phyloP scores from a whole-genome alignment of 257 asterid species.

The Vinca minor region DNA sequence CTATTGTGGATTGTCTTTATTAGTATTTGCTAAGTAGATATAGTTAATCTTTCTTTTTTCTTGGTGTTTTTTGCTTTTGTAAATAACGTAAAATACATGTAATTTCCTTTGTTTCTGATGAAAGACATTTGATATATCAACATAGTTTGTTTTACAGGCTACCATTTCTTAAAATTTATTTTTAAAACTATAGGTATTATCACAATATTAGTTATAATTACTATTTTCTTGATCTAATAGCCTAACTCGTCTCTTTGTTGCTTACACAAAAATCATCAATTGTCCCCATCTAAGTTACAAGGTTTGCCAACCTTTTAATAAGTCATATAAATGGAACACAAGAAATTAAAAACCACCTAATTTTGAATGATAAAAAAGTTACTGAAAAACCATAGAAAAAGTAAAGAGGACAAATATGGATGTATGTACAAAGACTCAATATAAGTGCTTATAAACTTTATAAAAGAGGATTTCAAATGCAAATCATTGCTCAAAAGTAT shows the following conservation, averaged over 20 bases:
- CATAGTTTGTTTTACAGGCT: too few species aligned
- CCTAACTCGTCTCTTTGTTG: not conserved
- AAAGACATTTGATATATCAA: too few species aligned
- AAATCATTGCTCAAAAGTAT: not conserved
- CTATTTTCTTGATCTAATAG: not conserved
- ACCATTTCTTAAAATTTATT: not conserved
- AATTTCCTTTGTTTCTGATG: not conserved
- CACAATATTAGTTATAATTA: not conserved
- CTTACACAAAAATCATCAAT: not conserved
- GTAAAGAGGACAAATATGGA: not conserved
- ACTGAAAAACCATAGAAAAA: not conserved
- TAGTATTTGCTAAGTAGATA: not conserved
- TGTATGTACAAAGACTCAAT: not conserved
- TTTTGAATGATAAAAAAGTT: not conserved
- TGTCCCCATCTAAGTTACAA: not conserved
- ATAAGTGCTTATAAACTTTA: not conserved
- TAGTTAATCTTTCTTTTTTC: not conserved
- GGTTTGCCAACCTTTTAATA: not conserved
- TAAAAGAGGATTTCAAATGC: not conserved
- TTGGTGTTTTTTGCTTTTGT: not conserved
- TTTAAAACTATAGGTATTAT: too few species aligned
- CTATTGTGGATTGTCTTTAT: not conserved
- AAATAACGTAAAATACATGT: not conserved
- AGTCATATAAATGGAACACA: not conserved
- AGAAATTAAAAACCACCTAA: not conserved